Evolutionary conservation across 2,329 filamentous ascomycete genomes (phyloP), one percentile per base, ranked within the genome.

Genomic region (Arthrocladium fulminans): DNA sequence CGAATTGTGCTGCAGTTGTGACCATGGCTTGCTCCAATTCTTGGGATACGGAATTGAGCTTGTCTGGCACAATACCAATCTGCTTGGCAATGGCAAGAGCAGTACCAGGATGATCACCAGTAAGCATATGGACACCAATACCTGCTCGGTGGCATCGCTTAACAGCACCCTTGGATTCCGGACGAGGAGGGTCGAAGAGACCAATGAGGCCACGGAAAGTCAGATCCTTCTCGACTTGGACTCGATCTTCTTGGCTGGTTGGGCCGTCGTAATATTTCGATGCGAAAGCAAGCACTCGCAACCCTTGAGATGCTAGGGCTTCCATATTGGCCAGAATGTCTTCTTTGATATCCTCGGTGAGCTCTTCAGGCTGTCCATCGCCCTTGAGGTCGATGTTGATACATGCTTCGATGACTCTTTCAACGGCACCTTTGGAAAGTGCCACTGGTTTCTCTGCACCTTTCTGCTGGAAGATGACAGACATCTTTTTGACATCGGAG

Each of bases 121-220:
- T 92, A 25, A 90, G 74, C 86, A 90, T 89, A 67, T 88, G 84
- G 5, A 89, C 85, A 53, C 76, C 77, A 62, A 89, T 88, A 43
- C 86, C 85, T 22, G 86, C 86, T 39, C 74, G 74, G 47, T 83
- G 78, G 59, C 84, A 88, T 60, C 83, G 76, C 19, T 72, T 72
- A 50, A 89, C 86, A 5, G 85, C 81, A 1, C 73, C 75, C 19
- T 82, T 84, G 0, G 88, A 88, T 67, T 94, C 88, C 2, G 80
- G 78, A 1, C 88, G 85, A 48, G 87, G 88, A 2, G 88, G 88
- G 57, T 94, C 88, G 61, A 92, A 90, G 54, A 94, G 83, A 48
- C 87, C 88, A 42, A 85, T 82, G 8, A 95, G 75, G n/a, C 88
- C 89, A 12, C 86, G 76, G 52, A 94, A 85, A 2, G 74, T 76